Percentiles rank a stretch among this genome's conserved stretches.
phyloP scores from a whole-genome alignment of 345 rosid genomes.

The Physaria fendleri region DNA sequence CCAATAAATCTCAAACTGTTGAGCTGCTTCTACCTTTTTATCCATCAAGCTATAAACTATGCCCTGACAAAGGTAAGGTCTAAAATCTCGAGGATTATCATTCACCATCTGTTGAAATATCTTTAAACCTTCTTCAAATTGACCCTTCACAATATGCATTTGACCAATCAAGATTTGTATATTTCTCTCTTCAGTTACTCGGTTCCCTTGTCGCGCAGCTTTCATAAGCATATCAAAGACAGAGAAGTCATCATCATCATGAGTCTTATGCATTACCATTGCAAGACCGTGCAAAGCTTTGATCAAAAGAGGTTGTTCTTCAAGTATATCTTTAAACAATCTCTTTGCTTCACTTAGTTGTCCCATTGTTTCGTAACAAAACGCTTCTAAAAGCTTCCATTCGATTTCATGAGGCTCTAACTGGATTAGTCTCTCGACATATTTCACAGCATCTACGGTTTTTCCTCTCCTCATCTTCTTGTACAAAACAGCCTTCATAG shows the following conservation, averaged over 20 bases:
- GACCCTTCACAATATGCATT: conserved; percentile 79
- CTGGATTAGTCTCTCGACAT: conserved; percentile 54
- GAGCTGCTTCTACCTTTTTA: conserved; percentile 64
- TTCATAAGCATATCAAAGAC: conserved; percentile 73
- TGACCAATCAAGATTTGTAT: conserved; percentile 77
- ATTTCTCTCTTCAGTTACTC: conserved; percentile 78
- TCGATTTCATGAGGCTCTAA: conserved; percentile 69
- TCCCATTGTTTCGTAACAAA: conserved; percentile 79
- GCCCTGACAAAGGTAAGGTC: conserved; percentile 97
- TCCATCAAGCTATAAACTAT: conserved; percentile 76
- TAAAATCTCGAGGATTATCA: conserved; percentile 84
- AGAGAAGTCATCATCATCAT: conserved; percentile 61
- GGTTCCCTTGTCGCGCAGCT: conserved; percentile 50
- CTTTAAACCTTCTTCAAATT: conserved; percentile 64
- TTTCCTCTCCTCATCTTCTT: conserved; percentile 76
- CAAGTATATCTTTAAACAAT: conserved; percentile 55
- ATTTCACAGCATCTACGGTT: conserved; percentile 54
- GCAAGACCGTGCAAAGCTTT: conserved; percentile 94
- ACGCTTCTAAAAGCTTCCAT: conserved; percentile 86
- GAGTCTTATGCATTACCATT: conserved; percentile 83
- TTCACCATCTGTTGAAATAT: conserved; percentile 60
- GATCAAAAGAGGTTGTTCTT: conserved; percentile 65
- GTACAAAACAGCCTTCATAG: conserved; percentile 61
- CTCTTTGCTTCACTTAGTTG: conserved; percentile 57
- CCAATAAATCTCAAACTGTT: conserved; percentile 64